Evolutionary conservation across 2,329 filamentous ascomycete genomes (phyloP), one percentile per base, ranked within the genome.

Genomic region (Aspergillus ochraceus): DNA sequence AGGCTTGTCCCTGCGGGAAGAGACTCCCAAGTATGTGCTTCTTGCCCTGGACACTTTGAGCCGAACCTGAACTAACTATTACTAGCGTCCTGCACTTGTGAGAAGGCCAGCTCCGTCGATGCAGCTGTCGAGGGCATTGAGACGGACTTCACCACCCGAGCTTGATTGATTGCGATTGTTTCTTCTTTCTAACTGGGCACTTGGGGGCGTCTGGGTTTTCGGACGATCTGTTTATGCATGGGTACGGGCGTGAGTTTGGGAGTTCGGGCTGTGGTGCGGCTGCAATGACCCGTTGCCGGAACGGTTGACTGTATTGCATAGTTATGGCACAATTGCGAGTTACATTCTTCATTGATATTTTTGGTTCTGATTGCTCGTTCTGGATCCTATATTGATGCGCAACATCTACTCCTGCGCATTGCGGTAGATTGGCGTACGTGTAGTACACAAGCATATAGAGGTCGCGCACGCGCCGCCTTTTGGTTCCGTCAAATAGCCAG

Each of bases 131-230:
- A 89, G 30, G 54, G 36, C 51, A 54, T 76, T 67, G 93, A 97
- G 85, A 90, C 85, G 53, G 93, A 97, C 77, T 97, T 97, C 73
- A 97, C 92, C 42, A 91, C 88, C 57, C 86, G 84, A 79, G 62
- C 66, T 17, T 47, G 22, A 24, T 47, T 22, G 12, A 11, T 24
- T 6, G 22, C 10, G 45, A 9, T 5, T 47, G 8, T 29, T 29
- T 9, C 26, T 24, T 47, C n/a, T 11, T 22, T 46, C 9, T 29
- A 29, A n/a, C 19, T 20, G 19, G 9, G 45, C 20, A 22, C 11
- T 22, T 29, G 26, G 45, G 19, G 22, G 19, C 45, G 22, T 22
- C 45, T 42, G 14, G 14, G 8, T 42, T n/a, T 42, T 42, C 36
- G 14, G 36, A 42, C 36, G 14, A 47, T 17, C 22, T 47, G 45